These are phyloP conservation scores for Tuber calosporum DNA, from an alignment of 495 filamentous ascomycete species.

Conservation along the genomic window DNA sequence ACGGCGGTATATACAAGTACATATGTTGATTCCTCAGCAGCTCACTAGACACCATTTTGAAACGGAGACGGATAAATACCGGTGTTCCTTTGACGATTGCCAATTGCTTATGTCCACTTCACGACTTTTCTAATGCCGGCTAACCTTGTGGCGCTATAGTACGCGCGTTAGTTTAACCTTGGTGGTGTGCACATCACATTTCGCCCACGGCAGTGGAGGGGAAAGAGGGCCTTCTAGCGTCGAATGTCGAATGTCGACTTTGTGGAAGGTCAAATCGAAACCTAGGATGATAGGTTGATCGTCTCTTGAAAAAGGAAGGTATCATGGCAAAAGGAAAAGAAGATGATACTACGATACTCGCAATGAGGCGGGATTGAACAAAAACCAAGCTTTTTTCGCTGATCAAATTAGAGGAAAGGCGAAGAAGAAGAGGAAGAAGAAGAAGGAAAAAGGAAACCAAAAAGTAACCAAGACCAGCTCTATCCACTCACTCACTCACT, in stretches of 20 bases:
- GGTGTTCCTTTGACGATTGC: constrained; percentile 8
- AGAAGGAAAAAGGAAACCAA: too few relatives aligned
- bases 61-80: constrained; percentile 6
- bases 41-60: constrained; percentile 13
- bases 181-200: constrained; percentile 1
- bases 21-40: constrained; percentile 13
- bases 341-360: background rate
- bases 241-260: background rate
- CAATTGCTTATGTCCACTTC: constrained; percentile 12
- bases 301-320: background rate
- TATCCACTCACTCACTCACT: background rate
- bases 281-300: background rate
- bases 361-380: background rate
- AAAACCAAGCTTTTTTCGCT: constrained; percentile 5
- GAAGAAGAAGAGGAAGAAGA: too few relatives aligned
- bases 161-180: constrained; percentile 1
- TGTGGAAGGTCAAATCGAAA: background rate
- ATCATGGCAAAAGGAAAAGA: background rate
- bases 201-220: background rate
- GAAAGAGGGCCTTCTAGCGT: background rate
- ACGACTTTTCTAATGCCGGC: constrained; percentile 13
- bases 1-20: background rate
- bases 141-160: constrained; percentile 27
- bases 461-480: background rate
- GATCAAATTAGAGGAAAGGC: background rate